Conservation (phyloP, 2,329 filamentous ascomycete genomes). For the Diaporthe sp. region DNA sequence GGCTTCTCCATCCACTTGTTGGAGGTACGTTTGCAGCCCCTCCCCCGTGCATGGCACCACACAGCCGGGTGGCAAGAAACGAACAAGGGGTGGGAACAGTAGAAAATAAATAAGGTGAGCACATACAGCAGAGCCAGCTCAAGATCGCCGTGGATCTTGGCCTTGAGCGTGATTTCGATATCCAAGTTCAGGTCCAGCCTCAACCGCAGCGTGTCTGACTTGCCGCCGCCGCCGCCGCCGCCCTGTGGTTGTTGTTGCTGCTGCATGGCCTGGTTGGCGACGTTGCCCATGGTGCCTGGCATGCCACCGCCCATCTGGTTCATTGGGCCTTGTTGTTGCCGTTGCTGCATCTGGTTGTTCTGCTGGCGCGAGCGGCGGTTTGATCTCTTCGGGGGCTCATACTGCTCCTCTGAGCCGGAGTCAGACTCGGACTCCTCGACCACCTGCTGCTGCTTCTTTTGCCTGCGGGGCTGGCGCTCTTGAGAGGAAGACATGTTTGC, state of each 20-base stretch:
- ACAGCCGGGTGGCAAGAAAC: slow-evolving; percentile 29
- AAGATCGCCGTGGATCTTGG: slow-evolving; percentile 86
- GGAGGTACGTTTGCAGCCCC: slow-evolving; percentile 13
- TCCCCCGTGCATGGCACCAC: slow-evolving; percentile 17
- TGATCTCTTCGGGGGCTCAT: slow-evolving; percentile 46
- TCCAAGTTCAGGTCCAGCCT: slow-evolving; percentile 85
- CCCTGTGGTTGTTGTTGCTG: slow-evolving; percentile 43
- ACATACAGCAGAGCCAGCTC: slow-evolving; percentile 78
- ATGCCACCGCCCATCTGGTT: slow-evolving; percentile 56
- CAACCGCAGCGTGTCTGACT: slow-evolving; percentile 78
- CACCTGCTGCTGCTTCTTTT: slow-evolving; percentile 45
- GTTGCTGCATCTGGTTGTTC: slow-evolving; percentile 48
- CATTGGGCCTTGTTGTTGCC: slow-evolving; percentile 51
- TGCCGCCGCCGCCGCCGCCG: slow-evolving; percentile 53
- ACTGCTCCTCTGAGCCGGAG: slow-evolving; percentile 48
- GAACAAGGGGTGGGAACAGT: slow-evolving; percentile 18
- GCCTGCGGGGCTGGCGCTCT: slow-evolving; percentile 49
- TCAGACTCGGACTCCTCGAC: slow-evolving; percentile 54
- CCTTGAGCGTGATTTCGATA: slow-evolving; percentile 87
- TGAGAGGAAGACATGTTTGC: slow-evolving; percentile 50
- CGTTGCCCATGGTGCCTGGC: slow-evolving; percentile 56
- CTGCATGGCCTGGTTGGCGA: slow-evolving; percentile 55
- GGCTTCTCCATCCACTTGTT: slow-evolving; percentile 28
- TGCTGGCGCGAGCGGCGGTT: slow-evolving; percentile 44
- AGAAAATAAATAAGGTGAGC: slow-evolving; percentile 31